Conservation (phyloP, 768 basidiomycete genomes). For the Gelatoporia subvermispora region DNA sequence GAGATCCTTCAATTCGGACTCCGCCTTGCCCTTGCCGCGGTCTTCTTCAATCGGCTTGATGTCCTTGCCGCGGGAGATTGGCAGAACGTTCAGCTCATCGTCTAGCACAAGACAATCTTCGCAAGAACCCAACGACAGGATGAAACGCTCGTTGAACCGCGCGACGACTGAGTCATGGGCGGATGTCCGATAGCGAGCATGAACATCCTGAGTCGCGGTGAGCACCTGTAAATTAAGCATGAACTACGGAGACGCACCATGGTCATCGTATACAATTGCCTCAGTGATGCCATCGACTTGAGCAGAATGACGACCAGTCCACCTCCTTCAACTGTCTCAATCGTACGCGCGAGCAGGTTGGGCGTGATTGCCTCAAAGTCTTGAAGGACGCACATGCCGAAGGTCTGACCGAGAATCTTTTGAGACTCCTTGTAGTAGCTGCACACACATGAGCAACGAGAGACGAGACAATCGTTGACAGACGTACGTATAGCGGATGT, state of each 20-base stretch:
- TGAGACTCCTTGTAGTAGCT: constrained; percentile 96
- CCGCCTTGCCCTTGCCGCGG: constrained; percentile 44
- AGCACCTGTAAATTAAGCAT: too few relatives aligned
- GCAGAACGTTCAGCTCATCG: constrained; percentile 96
- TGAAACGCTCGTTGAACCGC: constrained; percentile 98
- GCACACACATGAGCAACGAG: not conserved
- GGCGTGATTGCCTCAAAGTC: constrained; percentile 99
- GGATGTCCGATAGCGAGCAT: constrained; percentile 88
- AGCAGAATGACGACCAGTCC: constrained; percentile 83
- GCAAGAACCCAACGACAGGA: constrained; percentile 92
- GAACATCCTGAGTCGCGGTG: constrained; percentile 71
- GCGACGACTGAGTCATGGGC: constrained; percentile 87
- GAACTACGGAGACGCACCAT: constrained; percentile 37
- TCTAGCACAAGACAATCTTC: constrained; percentile 91
- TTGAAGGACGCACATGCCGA: constrained; percentile 94
- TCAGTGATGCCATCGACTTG: constrained; percentile 91
- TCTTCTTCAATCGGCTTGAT: constrained; percentile 62
- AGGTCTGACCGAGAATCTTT: constrained; percentile 95
- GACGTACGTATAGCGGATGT: constrained; percentile 92
- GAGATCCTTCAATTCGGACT: constrained; percentile 70
- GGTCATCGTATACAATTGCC: constrained; percentile 90
- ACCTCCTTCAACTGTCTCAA: constrained; percentile 98
- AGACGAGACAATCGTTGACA: not conserved
- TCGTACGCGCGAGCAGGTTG: constrained; percentile 91
- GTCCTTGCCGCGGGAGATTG: constrained; percentile 92